phyloP scores from a whole-genome alignment of 108 stramenopile species.

The Fragilaria crotonensis region DNA sequence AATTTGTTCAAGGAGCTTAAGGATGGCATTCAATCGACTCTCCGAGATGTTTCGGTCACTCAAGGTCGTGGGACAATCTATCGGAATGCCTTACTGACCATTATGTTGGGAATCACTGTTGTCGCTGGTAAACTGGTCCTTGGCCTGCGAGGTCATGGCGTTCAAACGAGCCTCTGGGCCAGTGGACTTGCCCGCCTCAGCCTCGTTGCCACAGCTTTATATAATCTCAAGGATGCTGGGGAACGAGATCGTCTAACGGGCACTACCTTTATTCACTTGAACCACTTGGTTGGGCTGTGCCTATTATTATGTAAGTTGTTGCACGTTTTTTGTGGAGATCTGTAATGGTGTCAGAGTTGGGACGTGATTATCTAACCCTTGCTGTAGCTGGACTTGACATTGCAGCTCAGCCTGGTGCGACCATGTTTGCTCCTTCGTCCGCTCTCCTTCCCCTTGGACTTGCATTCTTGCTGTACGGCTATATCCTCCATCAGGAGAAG shows the following conservation, averaged over 20 bases:
- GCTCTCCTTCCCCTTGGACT: neutral
- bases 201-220: slow-evolving; percentile 34
- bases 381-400: too few relatives aligned
- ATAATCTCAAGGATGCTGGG: slow-evolving; percentile 59
- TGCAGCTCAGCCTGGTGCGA: neutral
- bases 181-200: slow-evolving; percentile 29
- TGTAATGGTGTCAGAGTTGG: too few relatives aligned
- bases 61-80: slow-evolving; percentile 25
- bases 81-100: slow-evolving; percentile 4
- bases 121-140: neutral
- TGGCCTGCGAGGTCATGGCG: neutral
- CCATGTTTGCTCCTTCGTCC: neutral
- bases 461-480: neutral
- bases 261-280: slow-evolving; percentile 62
- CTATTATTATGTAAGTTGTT: slow-evolving; percentile 4
- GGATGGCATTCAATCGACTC: slow-evolving; percentile 8
- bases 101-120: neutral
- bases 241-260: slow-evolving; percentile 54
- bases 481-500: neutral
- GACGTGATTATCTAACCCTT: too few relatives aligned
- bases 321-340: too few relatives aligned
- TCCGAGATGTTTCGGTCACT: slow-evolving; percentile 7
- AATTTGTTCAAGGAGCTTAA: slow-evolving; percentile 10
- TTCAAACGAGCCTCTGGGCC: neutral
- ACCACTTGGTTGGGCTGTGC: slow-evolving; percentile 22